Conservation (phyloP, 164 flowering plant genomes). For the Magnolia sinica region DNA sequence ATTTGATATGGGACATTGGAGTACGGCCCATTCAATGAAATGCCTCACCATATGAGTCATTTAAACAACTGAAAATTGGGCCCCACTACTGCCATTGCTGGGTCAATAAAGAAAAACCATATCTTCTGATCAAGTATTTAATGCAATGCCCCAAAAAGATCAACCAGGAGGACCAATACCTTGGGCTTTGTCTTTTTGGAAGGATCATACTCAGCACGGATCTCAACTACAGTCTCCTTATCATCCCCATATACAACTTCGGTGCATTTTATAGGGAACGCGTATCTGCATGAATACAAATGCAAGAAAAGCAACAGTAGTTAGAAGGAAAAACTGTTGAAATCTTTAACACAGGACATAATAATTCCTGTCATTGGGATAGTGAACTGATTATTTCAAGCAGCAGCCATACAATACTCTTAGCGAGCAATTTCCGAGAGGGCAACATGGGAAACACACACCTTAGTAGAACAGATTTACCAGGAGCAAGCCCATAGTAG, state of each 20-base stretch:
- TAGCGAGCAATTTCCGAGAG: neutral
- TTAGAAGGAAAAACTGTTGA: neutral
- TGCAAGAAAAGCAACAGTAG: neutral
- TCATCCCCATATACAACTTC: slow-evolving; percentile 76
- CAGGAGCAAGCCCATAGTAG: slow-evolving; percentile 98
- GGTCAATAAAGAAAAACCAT: too few species aligned
- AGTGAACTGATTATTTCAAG: neutral
- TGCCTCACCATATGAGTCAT: too few species aligned
- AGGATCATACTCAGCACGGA: slow-evolving; percentile 88
- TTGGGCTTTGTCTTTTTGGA: slow-evolving; percentile 80
- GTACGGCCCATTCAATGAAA: too few species aligned
- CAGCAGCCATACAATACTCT: neutral
- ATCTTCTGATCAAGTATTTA: too few species aligned
- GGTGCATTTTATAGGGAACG: slow-evolving; percentile 91
- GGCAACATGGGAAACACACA: slow-evolving; percentile 13
- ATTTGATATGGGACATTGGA: neutral
- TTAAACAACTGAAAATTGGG: too few species aligned
- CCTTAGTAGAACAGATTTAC: slow-evolving; percentile 92
- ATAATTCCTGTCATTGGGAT: neutral
- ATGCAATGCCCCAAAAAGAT: too few species aligned
- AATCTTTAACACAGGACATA: neutral
- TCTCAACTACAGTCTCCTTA: slow-evolving; percentile 65
- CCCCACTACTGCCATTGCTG: too few species aligned
- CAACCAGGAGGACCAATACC: slow-evolving; percentile 31
- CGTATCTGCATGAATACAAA: slow-evolving; percentile 53